Evolutionary conservation across 257 asterid species (phyloP), one percentile per base, ranked within the genome.

Genomic region (Linaria vulgaris): DNA sequence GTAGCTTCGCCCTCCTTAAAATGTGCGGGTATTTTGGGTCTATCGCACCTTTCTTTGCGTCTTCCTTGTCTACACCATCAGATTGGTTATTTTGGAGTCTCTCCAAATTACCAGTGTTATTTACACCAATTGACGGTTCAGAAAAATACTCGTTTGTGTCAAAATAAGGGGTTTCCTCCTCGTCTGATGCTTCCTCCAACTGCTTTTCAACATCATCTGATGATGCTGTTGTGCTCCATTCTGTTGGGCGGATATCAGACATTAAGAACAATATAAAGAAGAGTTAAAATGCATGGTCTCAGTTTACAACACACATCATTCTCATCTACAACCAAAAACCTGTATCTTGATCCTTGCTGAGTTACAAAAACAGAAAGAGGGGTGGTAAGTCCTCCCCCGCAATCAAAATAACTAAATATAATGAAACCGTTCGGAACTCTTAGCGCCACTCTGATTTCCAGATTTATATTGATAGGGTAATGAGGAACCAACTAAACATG

Each of bases 171-270:
- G 74, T 69, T 77, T 88, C 97, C 76, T 89, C 97, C 69, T 83
- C 95, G 69, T 88, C 96, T 37, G 92, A 88, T 30, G 78, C 91
- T 76, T 88, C 96, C 69, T 88, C 96, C 48, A 85, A 85, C 70
- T 79, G 98, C 76, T 87, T 91, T 84, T 91, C 98, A 50, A 91
- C 78, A 53, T 84, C 98, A 65, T 91, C 98, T 31, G 96, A 79
- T 71, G 96, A 91, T 79, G 86, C 98, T 16, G 98, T 91, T 21
- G 96, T 91, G 84, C 98, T 88, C 91, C 95, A 86, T 75, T 85
- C 98, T 91, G 83, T 58, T 49, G 37, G 67, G 41, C 76, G 74
- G 53, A 41, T n/a, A 60, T 15, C 14, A 44, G 30, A 45, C 20
- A 27, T 70, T 13, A 72, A 44, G 47, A 23, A 62, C 14, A 48